Conservation (phyloP, 805 yeast species). For the Saccharomyces kudriavzevii region DNA sequence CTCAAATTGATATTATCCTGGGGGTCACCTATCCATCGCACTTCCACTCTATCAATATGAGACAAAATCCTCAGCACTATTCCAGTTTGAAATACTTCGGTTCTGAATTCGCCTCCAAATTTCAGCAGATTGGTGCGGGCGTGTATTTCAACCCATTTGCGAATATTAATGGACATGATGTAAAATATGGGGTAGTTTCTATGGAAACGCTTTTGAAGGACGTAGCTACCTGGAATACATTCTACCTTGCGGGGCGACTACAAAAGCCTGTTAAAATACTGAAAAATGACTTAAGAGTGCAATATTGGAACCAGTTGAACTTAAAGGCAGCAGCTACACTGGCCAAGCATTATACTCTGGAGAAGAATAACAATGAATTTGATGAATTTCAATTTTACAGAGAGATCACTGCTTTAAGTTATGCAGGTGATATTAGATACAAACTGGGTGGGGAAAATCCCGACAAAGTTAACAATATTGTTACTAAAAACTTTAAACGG, state of each 20-base stretch:
- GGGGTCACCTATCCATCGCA: constrained; percentile 66
- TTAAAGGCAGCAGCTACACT: constrained; percentile 69
- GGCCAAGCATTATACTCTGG: constrained; percentile 32
- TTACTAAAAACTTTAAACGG: constrained; percentile 57
- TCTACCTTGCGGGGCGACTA: constrained; percentile 85
- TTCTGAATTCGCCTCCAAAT: constrained; percentile 43
- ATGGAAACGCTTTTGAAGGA: constrained; percentile 54
- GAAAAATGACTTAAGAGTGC: constrained; percentile 53
- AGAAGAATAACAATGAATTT: constrained; percentile 34
- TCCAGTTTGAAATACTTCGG: constrained; percentile 60
- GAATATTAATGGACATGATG: constrained; percentile 45
- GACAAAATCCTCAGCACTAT: constrained; percentile 66
- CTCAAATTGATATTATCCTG: constrained; percentile 80
- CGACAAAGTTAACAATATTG: constrained; percentile 77
- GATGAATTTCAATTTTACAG: constrained; percentile 62
- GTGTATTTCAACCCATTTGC: constrained; percentile 91
- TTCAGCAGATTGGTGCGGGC: constrained; percentile 76
- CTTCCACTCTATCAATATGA: constrained; percentile 71
- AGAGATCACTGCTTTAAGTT: constrained; percentile 72
- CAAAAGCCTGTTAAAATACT: constrained; percentile 87
- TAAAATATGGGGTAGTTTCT: constrained; percentile 85
- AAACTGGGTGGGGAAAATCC: constrained; percentile 87
- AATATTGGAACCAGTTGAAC: constrained; percentile 67
- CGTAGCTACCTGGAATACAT: constrained; percentile 72
- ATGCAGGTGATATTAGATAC: constrained; percentile 86